Percentiles rank a stretch among this genome's conserved stretches.
phyloP scores from a whole-genome alignment of 129 eudicot species.

The Daucus carota region DNA sequence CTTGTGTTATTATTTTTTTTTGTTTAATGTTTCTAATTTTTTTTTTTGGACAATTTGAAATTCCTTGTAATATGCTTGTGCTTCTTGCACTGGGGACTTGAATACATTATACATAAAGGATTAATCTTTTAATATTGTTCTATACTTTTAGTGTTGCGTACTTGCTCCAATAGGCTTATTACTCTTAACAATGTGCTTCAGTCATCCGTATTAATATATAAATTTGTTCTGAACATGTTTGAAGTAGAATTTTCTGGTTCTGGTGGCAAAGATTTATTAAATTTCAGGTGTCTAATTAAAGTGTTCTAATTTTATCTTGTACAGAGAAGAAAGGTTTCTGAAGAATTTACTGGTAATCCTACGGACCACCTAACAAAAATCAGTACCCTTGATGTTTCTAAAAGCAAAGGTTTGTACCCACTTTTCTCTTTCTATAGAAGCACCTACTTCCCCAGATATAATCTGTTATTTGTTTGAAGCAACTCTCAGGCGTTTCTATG shows the following conservation, averaged over 20 bases:
- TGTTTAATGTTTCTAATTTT: background rate
- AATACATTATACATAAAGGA: background rate
- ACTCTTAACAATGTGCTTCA: background rate
- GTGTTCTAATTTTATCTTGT: conserved; percentile 1
- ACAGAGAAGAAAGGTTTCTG: conserved; percentile 44
- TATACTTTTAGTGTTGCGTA: background rate
- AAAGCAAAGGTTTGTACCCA: conserved; percentile 21
- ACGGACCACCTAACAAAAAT: conserved; percentile 39
- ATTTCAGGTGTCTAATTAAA: background rate
- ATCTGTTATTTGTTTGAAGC: background rate
- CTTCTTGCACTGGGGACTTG: background rate
- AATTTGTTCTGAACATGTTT: background rate
- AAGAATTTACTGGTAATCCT: conserved; percentile 28
- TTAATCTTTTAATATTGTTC: background rate
- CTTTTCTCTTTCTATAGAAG: background rate
- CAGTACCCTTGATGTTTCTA: conserved; percentile 18
- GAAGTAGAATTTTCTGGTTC: background rate
- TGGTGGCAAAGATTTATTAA: background rate
- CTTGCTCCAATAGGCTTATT: background rate
- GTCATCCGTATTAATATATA: background rate
- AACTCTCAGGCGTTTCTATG: background rate
- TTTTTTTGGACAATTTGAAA: background rate
- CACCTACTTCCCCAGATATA: background rate
- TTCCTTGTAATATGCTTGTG: background rate
- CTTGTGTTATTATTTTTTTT: background rate